Evolutionary conservation across 495 filamentous ascomycete species (phyloP).

Genomic region (Astrothelium macrocarpum): DNA sequence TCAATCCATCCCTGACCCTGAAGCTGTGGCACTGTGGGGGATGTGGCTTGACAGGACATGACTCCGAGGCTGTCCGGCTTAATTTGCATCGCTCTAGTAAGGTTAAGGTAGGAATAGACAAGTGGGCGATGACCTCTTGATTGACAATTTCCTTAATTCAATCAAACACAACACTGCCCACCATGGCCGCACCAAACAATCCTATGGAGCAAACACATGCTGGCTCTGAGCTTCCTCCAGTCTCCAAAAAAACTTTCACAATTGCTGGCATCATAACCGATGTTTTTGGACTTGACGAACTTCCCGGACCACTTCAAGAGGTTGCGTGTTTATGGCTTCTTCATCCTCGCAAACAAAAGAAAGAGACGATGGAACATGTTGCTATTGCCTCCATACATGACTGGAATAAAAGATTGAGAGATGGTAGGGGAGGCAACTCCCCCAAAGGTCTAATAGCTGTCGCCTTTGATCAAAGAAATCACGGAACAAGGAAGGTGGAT

Average conservation of each 20-base stretch:
- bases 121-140: too few species aligned
- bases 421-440: constrained; percentile 18
- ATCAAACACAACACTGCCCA: not conserved
- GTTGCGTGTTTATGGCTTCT: constrained; percentile 79
- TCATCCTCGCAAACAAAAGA: constrained; percentile 61
- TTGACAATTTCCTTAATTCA: too few species aligned
- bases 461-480: constrained; percentile 83
- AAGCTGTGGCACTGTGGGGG: not conserved
- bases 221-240: constrained; percentile 26
- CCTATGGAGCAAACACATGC: constrained; percentile 27
- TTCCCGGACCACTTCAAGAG: constrained; percentile 38
- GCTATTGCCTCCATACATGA: constrained; percentile 46
- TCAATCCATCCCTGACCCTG: not conserved
- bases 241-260: constrained; percentile 52
- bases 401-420: constrained; percentile 42
- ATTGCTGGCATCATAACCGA: constrained; percentile 70
- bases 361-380: constrained; percentile 58
- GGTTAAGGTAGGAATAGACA: too few species aligned
- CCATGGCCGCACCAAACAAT: constrained; percentile 20
- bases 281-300: constrained; percentile 70
- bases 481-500: constrained; percentile 60
- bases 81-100: too few species aligned
- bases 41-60: not conserved
- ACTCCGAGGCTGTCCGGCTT: too few species aligned
- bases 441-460: constrained; percentile 60